Evolutionary conservation across 768 basidiomycete genomes (phyloP), one percentile per base, ranked within the genome.

Genomic region (Boletus speciosus): DNA sequence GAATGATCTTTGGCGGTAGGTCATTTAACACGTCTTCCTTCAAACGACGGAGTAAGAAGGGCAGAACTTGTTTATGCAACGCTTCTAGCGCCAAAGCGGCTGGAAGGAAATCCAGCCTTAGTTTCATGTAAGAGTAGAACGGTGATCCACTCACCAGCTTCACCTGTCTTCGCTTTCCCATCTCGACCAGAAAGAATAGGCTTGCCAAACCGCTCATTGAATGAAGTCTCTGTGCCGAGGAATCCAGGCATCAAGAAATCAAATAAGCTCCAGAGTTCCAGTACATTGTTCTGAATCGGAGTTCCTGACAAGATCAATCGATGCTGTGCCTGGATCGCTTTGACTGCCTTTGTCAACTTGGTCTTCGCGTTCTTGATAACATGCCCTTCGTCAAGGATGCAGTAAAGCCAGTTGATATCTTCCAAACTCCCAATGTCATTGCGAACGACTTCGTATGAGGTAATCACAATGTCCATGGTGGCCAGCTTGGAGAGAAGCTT

Each of bases 171-270:
- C 16, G 90, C 82, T 71, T 98, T 99, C 1, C 93, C 95, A 60
- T 98, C 97, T 45, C 95, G 82, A 69, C 93, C 94, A 6, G 93
- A 90, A 48, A 97, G 74, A 45, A 99, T 98, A 2, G 97, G 97
- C 66, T 95, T 97, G 56, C 93, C 87, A 66, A 97, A 99, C 31
- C 92, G 83, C 53, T 98, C 94, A 63, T 93, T 96, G 76, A 99
- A 99, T 2, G 86, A 88, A 14, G 85, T 71, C 70, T 98, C 97
- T 12, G 89, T 93, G n/a, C 97, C 97, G 48, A 99, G 76, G 75
- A 99, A 98, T 4, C 97, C 97, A 15, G 97, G 97, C 97, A 99
- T 99, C 60, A 99, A 75, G 74, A 98, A 99, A 72, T 99, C 97
- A 70, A 99, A 99, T 41, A 99, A 74, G 71, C 93, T 97, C 97